Evolutionary conservation across 2,329 filamentous ascomycete genomes (phyloP), one percentile per base, ranked within the genome.

Genomic region (Akanthomyces muscarius): DNA sequence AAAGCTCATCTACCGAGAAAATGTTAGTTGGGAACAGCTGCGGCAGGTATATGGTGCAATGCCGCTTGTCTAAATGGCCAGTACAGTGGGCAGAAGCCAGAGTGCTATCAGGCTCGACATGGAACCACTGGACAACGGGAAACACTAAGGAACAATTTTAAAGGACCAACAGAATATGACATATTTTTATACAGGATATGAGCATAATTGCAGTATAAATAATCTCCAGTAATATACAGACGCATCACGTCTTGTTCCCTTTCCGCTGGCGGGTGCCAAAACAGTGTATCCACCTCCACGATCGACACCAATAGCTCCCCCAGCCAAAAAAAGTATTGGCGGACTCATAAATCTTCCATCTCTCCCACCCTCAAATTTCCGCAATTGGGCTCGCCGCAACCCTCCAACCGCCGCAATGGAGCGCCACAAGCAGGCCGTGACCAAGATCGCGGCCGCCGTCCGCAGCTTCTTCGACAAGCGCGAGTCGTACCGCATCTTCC

Each of bases 401-500:
- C 4, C 38, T 42, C 45, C 56, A 18, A 57, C 21, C 42, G 21
- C n/a, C 51, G 38, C 30, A n/a, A 82, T 84, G 81, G 81, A 84
- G 62, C 78, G 78, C 65, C 83, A 85, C 74, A 74, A 73, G 57
- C 74, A 79, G 60, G 75, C 80, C 59, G 80, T 85, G 59, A 70
- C 74, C 64, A 74, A 76, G 42, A 81, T 85, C 65, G 77, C 83
- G 51, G 67, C 76, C 30, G 74, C 80, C 6, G 80, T 84, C 56
- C 77, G 78, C 64, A 69, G 74, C 70, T 80, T 80, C 73, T 83
- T 80, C 71, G 75, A 78, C 64, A 73, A 76, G 54, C 73, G 75
- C 54, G 75, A 80, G 71, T 83, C 88, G 25, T 93, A 89, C 78
- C 85, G 89, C 66, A 91, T 93, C 77, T 87, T 83, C 73, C 89